phyloP scores from a whole-genome alignment of 345 rosid species.

The Gossypioides kirkii region DNA sequence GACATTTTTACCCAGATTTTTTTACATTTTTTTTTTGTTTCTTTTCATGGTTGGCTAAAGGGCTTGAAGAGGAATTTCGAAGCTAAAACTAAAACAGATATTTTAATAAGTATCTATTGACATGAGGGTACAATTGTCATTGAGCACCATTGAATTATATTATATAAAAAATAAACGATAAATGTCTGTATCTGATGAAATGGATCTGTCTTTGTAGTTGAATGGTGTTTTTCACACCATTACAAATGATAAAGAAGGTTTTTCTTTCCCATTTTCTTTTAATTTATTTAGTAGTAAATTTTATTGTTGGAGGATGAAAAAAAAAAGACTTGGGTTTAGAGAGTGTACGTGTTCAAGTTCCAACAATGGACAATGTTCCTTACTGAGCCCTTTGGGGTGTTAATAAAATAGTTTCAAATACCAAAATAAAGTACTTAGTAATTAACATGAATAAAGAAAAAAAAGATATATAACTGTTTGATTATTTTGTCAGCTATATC shows the following conservation, averaged over 20 bases:
- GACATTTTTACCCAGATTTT: neutral
- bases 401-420: neutral
- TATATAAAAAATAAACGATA: neutral
- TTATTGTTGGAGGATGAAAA: neutral
- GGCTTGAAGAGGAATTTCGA: neutral
- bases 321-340: neutral
- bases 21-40: neutral
- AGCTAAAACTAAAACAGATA: neutral
- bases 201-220: constrained; percentile 20
- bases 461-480: no score
- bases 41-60: constrained; percentile 3
- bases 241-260: neutral
- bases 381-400: neutral
- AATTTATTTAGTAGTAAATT: neutral
- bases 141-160: neutral
- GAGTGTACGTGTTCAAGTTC: neutral
- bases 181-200: constrained; percentile 10
- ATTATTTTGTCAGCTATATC: no score
- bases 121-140: constrained; percentile 9
- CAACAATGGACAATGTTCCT: neutral
- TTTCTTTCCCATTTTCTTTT: neutral
- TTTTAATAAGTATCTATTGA: neutral
- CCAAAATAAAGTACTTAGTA: neutral
- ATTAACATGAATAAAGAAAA: no score
- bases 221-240: constrained; percentile 16